Conservation (phyloP, 371 early-diverging fungal species). For the Lichtheimia ramosa region DNA sequence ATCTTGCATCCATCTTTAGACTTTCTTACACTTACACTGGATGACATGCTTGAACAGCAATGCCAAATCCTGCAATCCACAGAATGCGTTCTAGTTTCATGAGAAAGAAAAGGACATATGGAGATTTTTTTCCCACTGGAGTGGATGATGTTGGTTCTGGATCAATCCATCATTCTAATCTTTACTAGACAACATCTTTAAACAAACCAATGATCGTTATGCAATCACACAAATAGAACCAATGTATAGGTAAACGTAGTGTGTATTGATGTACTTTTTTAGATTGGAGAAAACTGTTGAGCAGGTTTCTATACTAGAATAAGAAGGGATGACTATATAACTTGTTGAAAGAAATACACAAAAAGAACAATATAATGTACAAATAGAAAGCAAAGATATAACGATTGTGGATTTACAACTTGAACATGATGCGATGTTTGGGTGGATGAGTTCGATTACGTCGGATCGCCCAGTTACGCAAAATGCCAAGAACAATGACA, state of each 20-base stretch:
- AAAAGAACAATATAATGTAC: constrained; percentile 1
- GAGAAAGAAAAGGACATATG: not conserved
- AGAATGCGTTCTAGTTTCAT: not conserved
- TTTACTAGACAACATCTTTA: too few species aligned
- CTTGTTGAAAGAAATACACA: constrained; percentile 5
- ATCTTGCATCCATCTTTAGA: too few species aligned
- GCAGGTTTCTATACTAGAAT: too few species aligned
- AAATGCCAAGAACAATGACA: constrained; percentile 53
- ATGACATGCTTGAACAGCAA: constrained; percentile 3
- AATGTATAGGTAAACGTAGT: too few species aligned
- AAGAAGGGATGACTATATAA: not conserved
- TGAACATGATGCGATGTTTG: constrained; percentile 24
- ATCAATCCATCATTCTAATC: too few species aligned
- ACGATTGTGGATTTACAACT: constrained; percentile 21
- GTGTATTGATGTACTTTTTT: too few species aligned
- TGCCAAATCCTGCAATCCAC: not conserved
- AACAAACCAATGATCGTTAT: too few species aligned
- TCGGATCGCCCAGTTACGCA: constrained; percentile 38
- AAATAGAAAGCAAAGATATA: constrained; percentile 5
- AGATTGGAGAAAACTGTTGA: too few species aligned
- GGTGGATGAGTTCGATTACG: constrained; percentile 19
- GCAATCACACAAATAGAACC: too few species aligned
- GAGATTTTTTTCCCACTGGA: too few species aligned
- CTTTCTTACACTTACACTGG: constrained; percentile 3
- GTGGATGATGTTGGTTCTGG: too few species aligned